phyloP scores from a whole-genome alignment of 768 basidiomycete genomes.

The Gelatoporia subvermispora region DNA sequence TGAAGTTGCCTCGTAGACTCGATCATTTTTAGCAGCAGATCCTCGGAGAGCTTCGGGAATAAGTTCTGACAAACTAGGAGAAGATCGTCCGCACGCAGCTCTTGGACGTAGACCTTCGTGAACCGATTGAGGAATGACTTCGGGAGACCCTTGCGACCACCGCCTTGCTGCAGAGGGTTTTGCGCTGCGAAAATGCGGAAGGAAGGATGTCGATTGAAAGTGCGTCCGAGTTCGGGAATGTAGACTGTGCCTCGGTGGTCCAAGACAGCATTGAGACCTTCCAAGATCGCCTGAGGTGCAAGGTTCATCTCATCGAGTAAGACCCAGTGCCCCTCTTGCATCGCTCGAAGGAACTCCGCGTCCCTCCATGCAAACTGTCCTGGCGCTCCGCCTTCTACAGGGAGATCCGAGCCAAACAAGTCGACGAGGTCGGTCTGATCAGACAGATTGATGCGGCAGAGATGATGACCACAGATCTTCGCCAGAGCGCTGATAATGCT shows the following conservation, averaged over 20 bases:
- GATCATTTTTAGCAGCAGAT: constrained; percentile 70
- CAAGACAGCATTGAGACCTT: constrained; percentile 92
- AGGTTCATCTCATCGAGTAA: constrained; percentile 99
- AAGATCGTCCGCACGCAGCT: constrained; percentile 74
- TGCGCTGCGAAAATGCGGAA: constrained; percentile 98
- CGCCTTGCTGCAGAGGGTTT: constrained; percentile 93
- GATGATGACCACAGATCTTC: constrained; percentile 65
- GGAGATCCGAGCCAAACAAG: constrained; percentile 93
- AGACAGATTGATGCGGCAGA: constrained; percentile 94
- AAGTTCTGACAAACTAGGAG: constrained; percentile 71
- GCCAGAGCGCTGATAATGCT: constrained; percentile 88
- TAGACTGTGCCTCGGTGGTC: constrained; percentile 95
- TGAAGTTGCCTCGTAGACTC: constrained; percentile 71
- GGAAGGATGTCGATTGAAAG: constrained; percentile 83
- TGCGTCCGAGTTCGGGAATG: constrained; percentile 89
- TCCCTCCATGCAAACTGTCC: constrained; percentile 98
- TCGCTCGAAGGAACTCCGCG: constrained; percentile 88
- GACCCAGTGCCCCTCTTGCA: constrained; percentile 97
- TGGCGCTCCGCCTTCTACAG: constrained; percentile 83
- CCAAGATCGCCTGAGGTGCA: constrained; percentile 92
- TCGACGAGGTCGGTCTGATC: constrained; percentile 98
- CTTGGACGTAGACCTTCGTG: constrained; percentile 93
- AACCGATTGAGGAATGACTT: constrained; percentile 98
- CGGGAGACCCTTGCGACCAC: constrained; percentile 94
- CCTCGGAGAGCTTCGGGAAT: constrained; percentile 55